These are phyloP conservation scores for Linaria vulgaris DNA, from an alignment of 257 asterid genomes.

Conservation along the genomic window DNA sequence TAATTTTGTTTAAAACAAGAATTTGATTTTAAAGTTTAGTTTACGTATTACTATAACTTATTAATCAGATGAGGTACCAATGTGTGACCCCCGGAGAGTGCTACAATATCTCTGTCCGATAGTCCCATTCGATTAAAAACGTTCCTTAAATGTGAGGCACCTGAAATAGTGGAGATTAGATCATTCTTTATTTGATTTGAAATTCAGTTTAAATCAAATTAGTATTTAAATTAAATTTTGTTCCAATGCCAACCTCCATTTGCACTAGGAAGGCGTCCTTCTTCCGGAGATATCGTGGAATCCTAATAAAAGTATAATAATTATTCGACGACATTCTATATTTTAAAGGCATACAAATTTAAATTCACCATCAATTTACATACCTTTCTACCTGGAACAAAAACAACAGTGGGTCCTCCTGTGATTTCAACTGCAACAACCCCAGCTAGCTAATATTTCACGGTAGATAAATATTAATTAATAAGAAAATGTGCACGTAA, in stretches of 20 bases:
- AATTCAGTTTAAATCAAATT: too few species aligned
- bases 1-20: background rate
- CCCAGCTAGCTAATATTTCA: slow-evolving; percentile 74
- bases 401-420: slow-evolving; percentile 75
- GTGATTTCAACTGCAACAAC: slow-evolving; percentile 85
- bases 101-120: slow-evolving; percentile 68
- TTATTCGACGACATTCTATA: too few species aligned
- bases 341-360: too few species aligned
- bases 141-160: slow-evolving; percentile 64
- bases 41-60: too few species aligned
- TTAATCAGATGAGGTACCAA: too few species aligned
- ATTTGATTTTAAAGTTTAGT: background rate
- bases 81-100: slow-evolving; percentile 89
- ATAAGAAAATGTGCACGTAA: background rate
- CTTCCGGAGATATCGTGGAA: slow-evolving; percentile 56
- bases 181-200: too few species aligned
- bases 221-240: too few species aligned
- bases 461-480: slow-evolving; percentile 5
- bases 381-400: slow-evolving; percentile 85
- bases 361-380: background rate
- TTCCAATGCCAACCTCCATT: slow-evolving; percentile 48
- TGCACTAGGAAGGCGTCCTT: slow-evolving; percentile 90
- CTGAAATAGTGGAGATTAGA: slow-evolving; percentile 28
- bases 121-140: slow-evolving; percentile 84
- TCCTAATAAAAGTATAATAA: slow-evolving; percentile 44